Evolutionary conservation across 2,329 filamentous ascomycete species (phyloP), one percentile per base, ranked within the genome.

Genomic region (Spiromastix sp.): DNA sequence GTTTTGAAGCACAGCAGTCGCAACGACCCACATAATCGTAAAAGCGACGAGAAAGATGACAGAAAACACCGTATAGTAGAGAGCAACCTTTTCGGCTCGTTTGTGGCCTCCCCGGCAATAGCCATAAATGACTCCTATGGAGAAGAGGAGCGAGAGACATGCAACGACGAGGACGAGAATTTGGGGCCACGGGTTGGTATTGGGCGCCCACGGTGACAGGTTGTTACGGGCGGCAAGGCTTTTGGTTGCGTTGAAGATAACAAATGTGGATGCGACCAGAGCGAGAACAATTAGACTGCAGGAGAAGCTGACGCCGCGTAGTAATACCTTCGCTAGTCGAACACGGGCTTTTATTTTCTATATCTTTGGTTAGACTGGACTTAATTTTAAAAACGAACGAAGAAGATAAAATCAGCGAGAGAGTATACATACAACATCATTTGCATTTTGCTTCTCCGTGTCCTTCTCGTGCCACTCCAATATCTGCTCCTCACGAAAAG

Each of bases 291-390:
- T 95, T 41, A 96, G 71, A 59, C 84, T 89, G 70, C 91, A 98
- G 60, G 85, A 86, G 61, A 98, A 96, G 71, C 89, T 95, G 64
- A 96, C 83, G 38, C 85, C 81, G 46, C 91, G 81, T n/a, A 98
- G 78, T 43, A 93, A 76, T 50, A 96, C 80, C 68, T 98, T 98
- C 48, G 89, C 91, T 61, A 96, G 71, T 30, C 91, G 79, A 21
- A 96, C 87, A 47, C 85, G 77, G 22, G 80, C 80, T 67, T 95
- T 96, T 59, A 93, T 76, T 80, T 83, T 93, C 89, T 94, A 47
- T 48, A 61, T 49, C 57, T 49, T 52, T 43, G 57, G 70, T 58
- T 69, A 56, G 13, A 36, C 36, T 28, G 32, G 26, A n/a, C n/a
- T n/a, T n/a, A n/a, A n/a, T n/a, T n/a, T n/a, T n/a, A n/a, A n/a